phyloP scores from a whole-genome alignment of 2,329 filamentous ascomycete genomes.

The Zymoseptoria brevis region DNA sequence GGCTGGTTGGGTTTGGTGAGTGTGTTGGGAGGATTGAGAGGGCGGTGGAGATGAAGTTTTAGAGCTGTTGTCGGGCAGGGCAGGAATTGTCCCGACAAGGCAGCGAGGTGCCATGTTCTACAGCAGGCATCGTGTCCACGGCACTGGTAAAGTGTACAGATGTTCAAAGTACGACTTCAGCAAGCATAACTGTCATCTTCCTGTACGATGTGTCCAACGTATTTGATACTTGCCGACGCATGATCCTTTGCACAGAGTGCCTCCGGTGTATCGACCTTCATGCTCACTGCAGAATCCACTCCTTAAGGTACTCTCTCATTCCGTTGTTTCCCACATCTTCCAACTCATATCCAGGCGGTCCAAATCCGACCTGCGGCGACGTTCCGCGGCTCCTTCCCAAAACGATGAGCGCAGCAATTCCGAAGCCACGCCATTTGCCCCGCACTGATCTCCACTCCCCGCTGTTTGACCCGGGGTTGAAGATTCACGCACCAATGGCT shows the following conservation, averaged over 20 bases:
- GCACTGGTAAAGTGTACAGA: neutral
- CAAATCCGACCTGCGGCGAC: too few species aligned
- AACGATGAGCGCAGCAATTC: neutral
- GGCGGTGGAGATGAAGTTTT: slow-evolving; percentile 18
- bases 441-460: neutral
- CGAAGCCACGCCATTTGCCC: neutral
- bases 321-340: too few species aligned
- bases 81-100: neutral
- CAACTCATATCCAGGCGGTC: too few species aligned
- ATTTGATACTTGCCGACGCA: too few species aligned
- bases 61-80: neutral
- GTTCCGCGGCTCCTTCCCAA: neutral
- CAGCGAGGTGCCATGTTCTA: neutral
- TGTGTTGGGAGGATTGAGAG: slow-evolving; percentile 57
- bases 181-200: neutral
- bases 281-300: too few species aligned
- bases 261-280: too few species aligned
- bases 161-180: neutral
- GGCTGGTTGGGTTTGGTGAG: slow-evolving; percentile 69
- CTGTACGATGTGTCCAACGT: neutral
- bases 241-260: too few species aligned
- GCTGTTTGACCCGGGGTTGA: neutral
- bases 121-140: neutral
- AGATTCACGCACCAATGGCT: neutral
- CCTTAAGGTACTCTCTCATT: too few species aligned